Evolutionary conservation across 495 filamentous ascomycete species (phyloP), one percentile per base, ranked within the genome.

Genomic region (Daldinia concentrica): DNA sequence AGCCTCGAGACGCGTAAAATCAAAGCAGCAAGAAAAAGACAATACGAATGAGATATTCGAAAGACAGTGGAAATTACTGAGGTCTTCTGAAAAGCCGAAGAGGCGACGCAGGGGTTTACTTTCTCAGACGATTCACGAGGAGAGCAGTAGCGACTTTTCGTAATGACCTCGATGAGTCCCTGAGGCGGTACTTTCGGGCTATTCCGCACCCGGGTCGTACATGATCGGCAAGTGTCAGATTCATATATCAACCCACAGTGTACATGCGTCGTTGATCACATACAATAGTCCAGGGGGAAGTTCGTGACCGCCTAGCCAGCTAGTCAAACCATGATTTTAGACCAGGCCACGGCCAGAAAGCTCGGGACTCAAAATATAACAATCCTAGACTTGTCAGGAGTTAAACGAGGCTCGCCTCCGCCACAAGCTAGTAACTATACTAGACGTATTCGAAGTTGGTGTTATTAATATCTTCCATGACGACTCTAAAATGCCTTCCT

Each of bases 51-150:
- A 71, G 0, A 59, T 66, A 29, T 72, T 76, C 30, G 70, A 74
- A 17, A 74, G 66, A 50, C 70, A 71, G 34, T 76, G 74, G 76
- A 74, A 74, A 59, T 19, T 63, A 43, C 39, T 72, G 11, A 71
- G 71, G 57, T 58, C 56, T 22, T 74, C 74, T 27, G 76, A 72
- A 72, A 78, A 76, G 61, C 72, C 77, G 12, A 64, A 71, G 36
- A 65, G 74, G 15, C 73, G 72, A 64, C 77, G 69, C 58, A 82
- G 71, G 58, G 81, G 82, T 0, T 72, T 89, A 24, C 72, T 90
- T 17, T 80, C 81, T 24, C 82, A 87, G 58, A 91, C 88, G 0
- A 92, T 92, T 17, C 76, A 91, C 55, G 90, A 92, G 77, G 90
- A 91, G 74, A 89, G 90, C 55, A 86, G 86, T 64, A 80, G 75